Conservation (phyloP, 768 basidiomycete genomes). For the Porphyrellus cyaneotinctus region DNA sequence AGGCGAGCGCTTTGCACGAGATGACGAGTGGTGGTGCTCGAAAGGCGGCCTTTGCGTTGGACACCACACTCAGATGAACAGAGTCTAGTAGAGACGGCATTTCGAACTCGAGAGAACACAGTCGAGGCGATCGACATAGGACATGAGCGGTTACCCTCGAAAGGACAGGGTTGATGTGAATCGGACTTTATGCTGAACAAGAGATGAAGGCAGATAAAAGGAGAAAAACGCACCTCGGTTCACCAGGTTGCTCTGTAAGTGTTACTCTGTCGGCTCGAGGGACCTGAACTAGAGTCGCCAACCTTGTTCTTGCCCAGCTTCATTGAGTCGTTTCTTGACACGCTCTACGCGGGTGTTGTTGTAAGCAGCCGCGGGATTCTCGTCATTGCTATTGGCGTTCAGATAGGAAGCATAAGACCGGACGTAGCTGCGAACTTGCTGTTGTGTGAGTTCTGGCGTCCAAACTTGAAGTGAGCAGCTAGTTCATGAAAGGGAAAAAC, state of each 20-base stretch:
- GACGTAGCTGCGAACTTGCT: slow-evolving; percentile 33
- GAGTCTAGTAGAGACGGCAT: no score
- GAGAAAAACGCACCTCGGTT: slow-evolving; percentile 9
- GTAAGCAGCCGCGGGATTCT: slow-evolving; percentile 36
- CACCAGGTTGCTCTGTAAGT: slow-evolving; percentile 31
- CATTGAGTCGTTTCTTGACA: slow-evolving; percentile 37
- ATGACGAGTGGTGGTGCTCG: no score
- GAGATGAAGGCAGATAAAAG: no score
- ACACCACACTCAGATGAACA: no score
- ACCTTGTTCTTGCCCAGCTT: slow-evolving; percentile 1
- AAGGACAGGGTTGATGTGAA: no score
- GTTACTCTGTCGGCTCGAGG: not conserved
- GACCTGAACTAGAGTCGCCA: slow-evolving; percentile 14
- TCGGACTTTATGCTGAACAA: no score
- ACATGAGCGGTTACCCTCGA: no score
- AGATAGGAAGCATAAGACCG: slow-evolving; percentile 15
- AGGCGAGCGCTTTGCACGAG: no score
- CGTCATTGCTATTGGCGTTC: slow-evolving; percentile 30
- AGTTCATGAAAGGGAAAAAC: not conserved
- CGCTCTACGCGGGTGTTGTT: slow-evolving; percentile 49
- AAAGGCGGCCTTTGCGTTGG: no score
- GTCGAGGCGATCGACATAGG: no score
- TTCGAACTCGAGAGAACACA: no score
- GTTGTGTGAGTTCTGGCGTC: slow-evolving; percentile 35
- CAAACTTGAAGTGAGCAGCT: not conserved